Evolutionary conservation across 345 rosid species (phyloP), one percentile per base, ranked within the genome.

Genomic region (Syzygium grande): DNA sequence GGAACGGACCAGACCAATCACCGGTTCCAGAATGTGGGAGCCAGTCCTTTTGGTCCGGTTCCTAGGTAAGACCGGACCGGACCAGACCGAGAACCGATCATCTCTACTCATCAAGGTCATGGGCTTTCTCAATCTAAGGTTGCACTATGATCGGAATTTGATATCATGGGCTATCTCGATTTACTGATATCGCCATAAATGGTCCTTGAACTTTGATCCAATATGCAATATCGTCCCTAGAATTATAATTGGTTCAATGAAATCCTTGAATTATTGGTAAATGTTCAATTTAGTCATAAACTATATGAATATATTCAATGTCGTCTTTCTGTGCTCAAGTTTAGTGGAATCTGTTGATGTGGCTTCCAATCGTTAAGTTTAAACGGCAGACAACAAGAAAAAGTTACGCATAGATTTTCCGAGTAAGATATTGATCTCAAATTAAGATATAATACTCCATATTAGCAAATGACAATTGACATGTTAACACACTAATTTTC

Each of bases 171-270:
- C 25, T 68, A 34, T 34, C 79, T 68, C 3, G 49, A 73, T 73
- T 34, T 17, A 17, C 27, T 1, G 19, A 65, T 65, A 65, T 65
- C 19, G 38, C 13, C 2, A 68, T 9, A 34, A 68, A 34, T 65
- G 9, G 19, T 34, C 21, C 38, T 6, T 9, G 1, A 34, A 68
- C 13, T 68, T 34, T 34, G 5, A 11, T 68, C 1, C 4, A 34
- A 34, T 9, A 3, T 34, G 1, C 10, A 73, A 19, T 73, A 6
- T 19, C 0, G 2, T 17, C 7, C 3, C 5, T 9, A 38, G 21
- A 34, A 2, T 73, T 73, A 34, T 17, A n/a, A 61, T n/a, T 13
- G 2, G 4, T 68, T 68, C 19, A 21, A 68, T 68, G 14, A 9
- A 22, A 3, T 73, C 7, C 7, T 0, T 38, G 14, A 34, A 73